Evolutionary conservation across 371 early-diverging fungal species (phyloP), one percentile per base, ranked within the genome.

Genomic region (Mycotypha africana): DNA sequence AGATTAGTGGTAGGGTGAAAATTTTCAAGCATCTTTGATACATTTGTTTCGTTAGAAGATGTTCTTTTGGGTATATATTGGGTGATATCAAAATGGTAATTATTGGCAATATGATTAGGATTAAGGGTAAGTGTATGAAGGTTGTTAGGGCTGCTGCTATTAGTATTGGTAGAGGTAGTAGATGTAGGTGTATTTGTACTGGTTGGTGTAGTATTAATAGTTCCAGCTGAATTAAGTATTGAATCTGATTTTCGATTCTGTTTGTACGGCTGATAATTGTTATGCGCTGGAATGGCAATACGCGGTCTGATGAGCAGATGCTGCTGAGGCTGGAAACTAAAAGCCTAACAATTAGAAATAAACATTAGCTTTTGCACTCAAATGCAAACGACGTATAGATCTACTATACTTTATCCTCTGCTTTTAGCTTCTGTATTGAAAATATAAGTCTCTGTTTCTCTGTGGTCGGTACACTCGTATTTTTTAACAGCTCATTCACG

Each of bases 61-160:
- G 58, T 58, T 26, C 58, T 48, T 48, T 49, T 53, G 58, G 58
- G 58, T 58, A 58, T 58, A 53, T 23, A 53, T 45, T 52, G 58
- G 24, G 37, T 48, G 20, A 58, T 58, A 42, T 58, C 48, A 26
- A 58, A 49, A 26, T 42, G n/a, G n/a, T n/a, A n/a, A n/a, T n/a
- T n/a, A n/a, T n/a, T n/a, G n/a, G n/a, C n/a, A n/a, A n/a, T n/a
- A n/a, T n/a, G n/a, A n/a, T n/a, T n/a, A n/a, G n/a, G n/a, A n/a
- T n/a, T n/a, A n/a, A n/a, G n/a, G n/a, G n/a, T n/a, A n/a, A n/a
- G n/a, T n/a, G n/a, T n/a, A n/a, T n/a, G n/a, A n/a, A n/a, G n/a
- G n/a, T n/a, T n/a, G n/a, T n/a, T n/a, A n/a, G n/a, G n/a, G n/a
- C n/a, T n/a, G n/a, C n/a, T n/a, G n/a, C n/a, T 36, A 8, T 21